Evolutionary conservation across 805 yeast genomes (phyloP), one percentile per base, ranked within the genome.

Genomic region (Ogataea philodendri): DNA sequence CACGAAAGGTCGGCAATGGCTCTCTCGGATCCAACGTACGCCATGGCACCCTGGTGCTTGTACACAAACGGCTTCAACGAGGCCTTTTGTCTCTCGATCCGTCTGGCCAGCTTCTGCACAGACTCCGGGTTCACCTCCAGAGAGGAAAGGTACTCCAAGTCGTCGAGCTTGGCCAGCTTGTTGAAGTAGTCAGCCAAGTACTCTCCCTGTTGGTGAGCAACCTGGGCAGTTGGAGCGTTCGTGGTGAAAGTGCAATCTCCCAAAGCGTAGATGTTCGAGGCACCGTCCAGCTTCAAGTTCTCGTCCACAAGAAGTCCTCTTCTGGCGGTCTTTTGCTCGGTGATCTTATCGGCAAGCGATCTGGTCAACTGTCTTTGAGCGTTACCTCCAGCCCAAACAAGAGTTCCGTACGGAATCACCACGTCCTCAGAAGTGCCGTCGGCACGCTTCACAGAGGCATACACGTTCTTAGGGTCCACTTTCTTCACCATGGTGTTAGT

Each of bases 341-440:
- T 84, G 49, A 88, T 67, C 62, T 74, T 72, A 34, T 72, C 55
- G 61, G 84, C 76, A 55, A 88, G 69, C 51, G 76, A 74, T 43
- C 75, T 69, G 35, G 84, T 73, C 37, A 89, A 69, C 28, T 76
- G 79, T 66, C 96, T 80, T 45, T 86, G 86, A 35, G 89, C 89
- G 63, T 87, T 87, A 64, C 97, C 97, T 41, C 96, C 88, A 44
- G 96, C 96, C 97, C 97, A 88, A 44, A 88, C 93, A 47, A 88
- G 72, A 52, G 86, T 71, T 56, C 97, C 97, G 62, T 88, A 88
- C 25, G 95, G 95, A 52, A 88, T 70, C 25, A 68, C 64, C 25
- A 67, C 59, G 52, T 57, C 62, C 30, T 74, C 74, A 44, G 80
- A 65, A 8, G 80, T 59, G 14, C 94, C 95, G 45, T 79, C 81